Evolutionary conservation across 2,329 filamentous ascomycete genomes (phyloP), one percentile per base, ranked within the genome.

Genomic region (Ilyonectria destructans): DNA sequence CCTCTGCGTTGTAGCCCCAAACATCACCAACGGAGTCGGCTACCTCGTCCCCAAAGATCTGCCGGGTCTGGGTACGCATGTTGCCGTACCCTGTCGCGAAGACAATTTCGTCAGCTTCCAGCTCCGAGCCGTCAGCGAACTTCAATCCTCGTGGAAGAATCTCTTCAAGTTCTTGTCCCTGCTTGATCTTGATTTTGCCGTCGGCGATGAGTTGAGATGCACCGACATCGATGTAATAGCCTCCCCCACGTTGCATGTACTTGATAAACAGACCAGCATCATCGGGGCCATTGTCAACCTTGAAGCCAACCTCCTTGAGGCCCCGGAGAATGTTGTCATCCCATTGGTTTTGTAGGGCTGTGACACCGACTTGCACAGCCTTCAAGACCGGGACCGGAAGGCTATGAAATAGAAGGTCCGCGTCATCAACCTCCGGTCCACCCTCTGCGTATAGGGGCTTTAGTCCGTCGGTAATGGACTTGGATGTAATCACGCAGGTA

Each of bases 181-280:
- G 85, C 73, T 88, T 88, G 40, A 92, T 80, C 69, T 88, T 88
- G 75, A 92, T 88, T 74, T 88, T 88, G 3, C 90, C 89, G 23
- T 90, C 87, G 7, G 83, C 82, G 65, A 92, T 90, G 33, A 92
- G 83, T 74, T 87, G 78, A 3, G 86, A 87, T 1, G 86, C 87
- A 0, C 91, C 91, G 2, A 92, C 89, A 69, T 92, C 89, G 69
- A 92, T 90, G 78, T 92, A 92, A 74, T 92, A 92, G 0, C 91
- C 90, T 0, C 91, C 90, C 2, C 89, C 89, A 5, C 87, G 85
- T 71, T 90, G 87, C 64, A 90, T 83, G 73, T 91, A 92, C 76
- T 91, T 91, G 55, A 86, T 77, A 64, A 88, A 84, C 23, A 92
- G 80, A 0, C 90, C 90, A 0, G 85, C 81, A 2, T 83, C 84